Evolutionary conservation across 2,329 filamentous ascomycete genomes (phyloP).

Genomic region (Lomentospora prolificans): DNA sequence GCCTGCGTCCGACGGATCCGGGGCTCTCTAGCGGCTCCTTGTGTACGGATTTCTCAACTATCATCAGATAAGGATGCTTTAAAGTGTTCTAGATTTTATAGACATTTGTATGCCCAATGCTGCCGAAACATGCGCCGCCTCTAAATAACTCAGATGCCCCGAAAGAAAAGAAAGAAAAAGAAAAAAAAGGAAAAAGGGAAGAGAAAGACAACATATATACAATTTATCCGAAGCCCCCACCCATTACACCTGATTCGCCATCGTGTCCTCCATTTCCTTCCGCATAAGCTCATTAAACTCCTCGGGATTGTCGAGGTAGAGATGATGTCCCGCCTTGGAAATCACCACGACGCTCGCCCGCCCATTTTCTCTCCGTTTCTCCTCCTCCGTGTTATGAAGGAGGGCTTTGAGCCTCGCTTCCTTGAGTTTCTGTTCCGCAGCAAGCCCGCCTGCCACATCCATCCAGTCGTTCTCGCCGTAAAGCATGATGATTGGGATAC

Average conservation of each 20-base stretch:
- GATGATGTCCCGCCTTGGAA: conserved; percentile 45
- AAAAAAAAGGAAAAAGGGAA: not conserved
- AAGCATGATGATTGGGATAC: conserved; percentile 81
- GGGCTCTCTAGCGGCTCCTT: too few relatives aligned
- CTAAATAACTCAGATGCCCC: not conserved
- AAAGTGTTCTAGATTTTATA: too few relatives aligned
- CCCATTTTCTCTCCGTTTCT: conserved; percentile 64
- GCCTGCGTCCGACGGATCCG: too few relatives aligned
- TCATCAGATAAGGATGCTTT: too few relatives aligned
- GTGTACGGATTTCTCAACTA: too few relatives aligned
- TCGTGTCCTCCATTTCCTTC: conserved; percentile 44
- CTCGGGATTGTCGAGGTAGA: conserved; percentile 50
- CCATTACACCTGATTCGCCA: conserved; percentile 9
- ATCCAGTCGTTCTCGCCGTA: conserved; percentile 99
- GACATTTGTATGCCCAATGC: too few relatives aligned
- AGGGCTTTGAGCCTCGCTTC: conserved; percentile 53
- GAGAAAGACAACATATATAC: not conserved
- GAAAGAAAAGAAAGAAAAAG: not conserved
- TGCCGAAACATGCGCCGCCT: not conserved
- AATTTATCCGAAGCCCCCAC: not conserved
- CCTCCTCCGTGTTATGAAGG: conserved; percentile 52
- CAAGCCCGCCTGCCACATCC: conserved; percentile 80
- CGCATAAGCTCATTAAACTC: conserved; percentile 45
- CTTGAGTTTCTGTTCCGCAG: conserved; percentile 69
- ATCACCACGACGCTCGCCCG: conserved; percentile 76